Evolutionary conservation across 371 early-diverging fungal species (phyloP).

Genomic region (Umbelopsis sp.): DNA sequence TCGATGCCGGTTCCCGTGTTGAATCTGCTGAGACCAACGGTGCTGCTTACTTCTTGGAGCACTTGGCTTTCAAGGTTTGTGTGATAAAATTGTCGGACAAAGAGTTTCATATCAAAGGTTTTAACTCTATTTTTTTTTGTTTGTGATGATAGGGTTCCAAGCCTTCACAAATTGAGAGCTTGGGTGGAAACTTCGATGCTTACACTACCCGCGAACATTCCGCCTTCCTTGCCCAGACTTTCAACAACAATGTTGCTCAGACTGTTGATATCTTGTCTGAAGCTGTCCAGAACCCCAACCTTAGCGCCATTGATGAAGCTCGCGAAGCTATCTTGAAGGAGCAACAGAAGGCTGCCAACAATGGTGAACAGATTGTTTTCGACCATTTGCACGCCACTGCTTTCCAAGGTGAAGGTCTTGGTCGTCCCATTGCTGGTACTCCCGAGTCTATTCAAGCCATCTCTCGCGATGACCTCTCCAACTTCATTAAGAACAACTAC

Average conservation of each 20-base stretch:
- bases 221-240: constrained; percentile 89
- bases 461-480: constrained; percentile 73
- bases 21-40: constrained; percentile 88
- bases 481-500: constrained; percentile 87
- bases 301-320: constrained; percentile 82
- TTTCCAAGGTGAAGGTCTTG: constrained; percentile 87
- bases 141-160: constrained; percentile 21
- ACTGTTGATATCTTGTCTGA: constrained; percentile 90
- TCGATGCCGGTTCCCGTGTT: constrained; percentile 90
- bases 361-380: constrained; percentile 84
- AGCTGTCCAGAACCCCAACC: constrained; percentile 83
- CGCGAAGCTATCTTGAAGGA: constrained; percentile 90
- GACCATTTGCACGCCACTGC: constrained; percentile 94
- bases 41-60: constrained; percentile 94
- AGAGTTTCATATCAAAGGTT: neutral
- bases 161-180: constrained; percentile 69
- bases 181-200: constrained; percentile 93
- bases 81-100: neutral
- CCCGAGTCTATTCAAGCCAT: constrained; percentile 83
- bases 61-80: constrained; percentile 94
- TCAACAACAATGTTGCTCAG: constrained; percentile 75
- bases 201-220: constrained; percentile 97
- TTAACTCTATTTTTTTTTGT: neutral
- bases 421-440: constrained; percentile 89
- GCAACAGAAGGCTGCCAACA: constrained; percentile 87